Evolutionary conservation across 306 rosid species (phyloP).

Genomic region (Acacia confusa): DNA sequence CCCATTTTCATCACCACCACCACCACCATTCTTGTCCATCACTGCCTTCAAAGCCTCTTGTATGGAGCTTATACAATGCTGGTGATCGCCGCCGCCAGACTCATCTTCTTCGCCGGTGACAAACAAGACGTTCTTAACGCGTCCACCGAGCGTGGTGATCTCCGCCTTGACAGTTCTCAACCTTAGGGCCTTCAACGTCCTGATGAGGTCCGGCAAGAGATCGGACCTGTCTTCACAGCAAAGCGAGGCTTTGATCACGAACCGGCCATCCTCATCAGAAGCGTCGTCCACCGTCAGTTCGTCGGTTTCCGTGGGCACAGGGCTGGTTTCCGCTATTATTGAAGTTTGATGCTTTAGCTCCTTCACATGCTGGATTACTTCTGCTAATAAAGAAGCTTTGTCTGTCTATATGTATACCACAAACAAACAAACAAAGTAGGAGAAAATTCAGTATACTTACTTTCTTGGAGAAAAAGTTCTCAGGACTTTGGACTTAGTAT

Average conservation of each 20-base stretch:
- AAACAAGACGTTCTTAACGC: conserved; percentile 78
- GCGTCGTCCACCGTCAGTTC: conserved; percentile 78
- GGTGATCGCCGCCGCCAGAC: neutral
- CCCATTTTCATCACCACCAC: conserved; percentile 59
- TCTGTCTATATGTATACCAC: conserved; percentile 55
- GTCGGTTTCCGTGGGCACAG: conserved; percentile 74
- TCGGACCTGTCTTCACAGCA: conserved; percentile 91
- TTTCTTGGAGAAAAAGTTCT: neutral
- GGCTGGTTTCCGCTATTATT: conserved; percentile 64
- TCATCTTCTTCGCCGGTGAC: conserved; percentile 65
- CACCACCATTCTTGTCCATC: conserved; percentile 69
- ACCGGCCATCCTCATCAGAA: conserved; percentile 66
- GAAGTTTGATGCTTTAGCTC: conserved; percentile 85
- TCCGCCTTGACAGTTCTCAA: conserved; percentile 80
- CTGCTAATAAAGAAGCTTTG: conserved; percentile 84
- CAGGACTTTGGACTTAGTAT: neutral
- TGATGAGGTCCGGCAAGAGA: conserved; percentile 79
- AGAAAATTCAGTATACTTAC: neutral
- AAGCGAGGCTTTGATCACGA: conserved; percentile 74
- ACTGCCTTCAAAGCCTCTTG: conserved; percentile 84
- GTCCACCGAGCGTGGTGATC: conserved; percentile 75
- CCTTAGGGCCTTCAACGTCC: conserved; percentile 61
- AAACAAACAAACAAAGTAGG: neutral
- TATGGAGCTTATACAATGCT: conserved; percentile 62
- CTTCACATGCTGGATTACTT: conserved; percentile 87